Conservation (phyloP, 257 asterid genomes). For the Knoxia roxburghii region DNA sequence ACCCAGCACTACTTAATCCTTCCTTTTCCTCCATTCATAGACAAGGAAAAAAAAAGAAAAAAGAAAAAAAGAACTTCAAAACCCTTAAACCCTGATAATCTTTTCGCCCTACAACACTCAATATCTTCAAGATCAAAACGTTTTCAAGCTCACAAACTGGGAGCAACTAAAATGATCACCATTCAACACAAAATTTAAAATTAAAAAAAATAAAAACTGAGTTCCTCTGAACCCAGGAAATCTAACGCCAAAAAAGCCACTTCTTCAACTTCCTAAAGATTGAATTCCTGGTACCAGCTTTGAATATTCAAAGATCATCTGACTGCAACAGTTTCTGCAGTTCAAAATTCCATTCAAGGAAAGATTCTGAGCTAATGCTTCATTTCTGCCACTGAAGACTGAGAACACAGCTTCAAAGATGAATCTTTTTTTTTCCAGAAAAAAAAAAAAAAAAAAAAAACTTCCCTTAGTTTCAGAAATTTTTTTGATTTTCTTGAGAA, state of each 20-base stretch:
- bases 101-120: constrained; percentile 14
- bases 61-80: constrained; percentile 17
- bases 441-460: constrained; percentile 7
- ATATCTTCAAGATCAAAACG: constrained; percentile 31
- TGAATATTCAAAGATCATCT: constrained; percentile 42
- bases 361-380: constrained; percentile 27
- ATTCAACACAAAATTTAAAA: constrained; percentile 16
- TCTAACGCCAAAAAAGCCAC: constrained; percentile 24
- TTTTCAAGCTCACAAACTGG: constrained; percentile 20
- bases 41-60: constrained; percentile 18
- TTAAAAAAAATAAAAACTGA: not conserved
- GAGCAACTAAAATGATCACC: constrained; percentile 16
- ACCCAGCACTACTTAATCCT: constrained; percentile 49
- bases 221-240: constrained; percentile 22
- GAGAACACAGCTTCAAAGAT: constrained; percentile 31
- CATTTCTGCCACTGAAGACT: constrained; percentile 42
- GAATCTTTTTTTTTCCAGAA: constrained; percentile 13
- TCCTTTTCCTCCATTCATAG: constrained; percentile 73
- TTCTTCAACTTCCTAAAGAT: constrained; percentile 32
- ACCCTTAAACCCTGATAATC: constrained; percentile 27
- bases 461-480: constrained; percentile 25
- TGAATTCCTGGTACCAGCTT: constrained; percentile 24
- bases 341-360: constrained; percentile 22
- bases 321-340: constrained; percentile 33
- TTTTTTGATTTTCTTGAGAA: constrained; percentile 18